A percentile compares a stretch with the other conserved stretches of the same genome.
phyloP scores from a whole-genome alignment of 306 rosid species.

The Ammopiptanthus mongolicus region DNA sequence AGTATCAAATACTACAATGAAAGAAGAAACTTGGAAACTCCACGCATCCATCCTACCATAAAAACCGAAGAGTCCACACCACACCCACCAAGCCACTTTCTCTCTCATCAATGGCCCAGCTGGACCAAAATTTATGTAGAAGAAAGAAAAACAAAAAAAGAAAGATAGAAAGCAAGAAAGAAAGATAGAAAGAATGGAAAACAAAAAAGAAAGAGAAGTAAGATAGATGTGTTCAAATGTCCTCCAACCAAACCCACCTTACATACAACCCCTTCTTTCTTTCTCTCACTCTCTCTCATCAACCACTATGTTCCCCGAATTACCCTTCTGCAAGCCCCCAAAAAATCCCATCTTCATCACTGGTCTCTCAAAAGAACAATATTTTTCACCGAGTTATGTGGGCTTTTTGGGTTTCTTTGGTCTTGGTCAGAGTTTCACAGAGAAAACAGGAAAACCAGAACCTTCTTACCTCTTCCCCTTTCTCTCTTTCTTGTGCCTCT shows the following conservation, averaged over 20 bases:
- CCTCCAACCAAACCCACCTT: slow-evolving; percentile 99
- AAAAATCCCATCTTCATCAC: slow-evolving; percentile 97
- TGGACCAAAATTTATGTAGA: slow-evolving; percentile 82
- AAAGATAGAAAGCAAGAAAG: slow-evolving; percentile 15
- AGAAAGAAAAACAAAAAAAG: slow-evolving; percentile 40
- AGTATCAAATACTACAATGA: slow-evolving; percentile 35
- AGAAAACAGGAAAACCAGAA: slow-evolving; percentile 86
- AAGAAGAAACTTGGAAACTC: slow-evolving; percentile 69
- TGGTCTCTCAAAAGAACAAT: slow-evolving; percentile 64
- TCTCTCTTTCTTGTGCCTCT: neutral
- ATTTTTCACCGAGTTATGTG: slow-evolving; percentile 97
- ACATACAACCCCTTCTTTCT: too few relatives aligned
- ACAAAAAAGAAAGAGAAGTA: slow-evolving; percentile 39
- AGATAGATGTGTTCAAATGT: slow-evolving; percentile 74
- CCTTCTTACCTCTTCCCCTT: slow-evolving; percentile 47
- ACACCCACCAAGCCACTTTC: slow-evolving; percentile 37
- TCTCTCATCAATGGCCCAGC: slow-evolving; percentile 90
- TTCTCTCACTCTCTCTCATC: slow-evolving; percentile 33
- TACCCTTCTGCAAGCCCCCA: slow-evolving; percentile 99
- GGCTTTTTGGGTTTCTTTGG: slow-evolving; percentile 89
- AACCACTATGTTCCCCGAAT: slow-evolving; percentile 56
- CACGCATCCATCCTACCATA: slow-evolving; percentile 51
- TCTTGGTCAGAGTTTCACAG: slow-evolving; percentile 95
- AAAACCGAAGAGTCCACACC: slow-evolving; percentile 58
- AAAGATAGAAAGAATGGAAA: slow-evolving; percentile 34